Evolutionary conservation across 768 basidiomycete species (phyloP), one percentile per base, ranked within the genome.

Genomic region (Pulveroboletus sp.): DNA sequence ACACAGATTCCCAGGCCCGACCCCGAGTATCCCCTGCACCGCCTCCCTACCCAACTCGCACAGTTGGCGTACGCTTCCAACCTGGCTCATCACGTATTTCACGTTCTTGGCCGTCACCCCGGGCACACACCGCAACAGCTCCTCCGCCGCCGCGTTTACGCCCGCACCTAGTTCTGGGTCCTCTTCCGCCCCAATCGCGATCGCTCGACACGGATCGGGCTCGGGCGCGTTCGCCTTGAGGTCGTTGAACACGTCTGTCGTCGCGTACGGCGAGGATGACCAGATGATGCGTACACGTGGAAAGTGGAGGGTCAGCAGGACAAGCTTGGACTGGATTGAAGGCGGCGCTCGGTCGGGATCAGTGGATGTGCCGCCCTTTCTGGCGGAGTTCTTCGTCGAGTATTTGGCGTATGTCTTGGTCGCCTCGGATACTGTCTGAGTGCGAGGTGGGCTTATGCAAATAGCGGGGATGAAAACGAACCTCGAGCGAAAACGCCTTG

Each of bases 261-360:
- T 93, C 17, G 89, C 87, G 61, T 93, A 90, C 0, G 96, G 91
- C 1, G 94, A 97, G 2, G 93, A 93, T 0, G 93, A 93, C 96
- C 96, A 98, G 64, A 99, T 89, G 62, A 97, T 89, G 37, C 92
- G 84, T 3, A 99, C 72, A 13, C 90, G 85, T 0, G 94, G 96
- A 64, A 98, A 98, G 7, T 88, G 76, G 23, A 98, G 79, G 1
- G 87, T 85, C 6, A 99, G 80, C 14, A 98, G 77, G 24, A 90
- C 91, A 30, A 99, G 80, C 60, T 96, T 96, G n/a, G 89, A 83
- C 67, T 97, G 95, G 17, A 97, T 75, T 37, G 80, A 74, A 14
- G 81, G 75, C 1, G 74, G 34, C 66, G 79, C 57, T 42, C 71
- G 58, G 19, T 70, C 68, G 16, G 56, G 19, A 32, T 63, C 63